Base-by-base conservation (phyloP, 805 yeast genomes). In the Ogataea populi-albae region DNA sequence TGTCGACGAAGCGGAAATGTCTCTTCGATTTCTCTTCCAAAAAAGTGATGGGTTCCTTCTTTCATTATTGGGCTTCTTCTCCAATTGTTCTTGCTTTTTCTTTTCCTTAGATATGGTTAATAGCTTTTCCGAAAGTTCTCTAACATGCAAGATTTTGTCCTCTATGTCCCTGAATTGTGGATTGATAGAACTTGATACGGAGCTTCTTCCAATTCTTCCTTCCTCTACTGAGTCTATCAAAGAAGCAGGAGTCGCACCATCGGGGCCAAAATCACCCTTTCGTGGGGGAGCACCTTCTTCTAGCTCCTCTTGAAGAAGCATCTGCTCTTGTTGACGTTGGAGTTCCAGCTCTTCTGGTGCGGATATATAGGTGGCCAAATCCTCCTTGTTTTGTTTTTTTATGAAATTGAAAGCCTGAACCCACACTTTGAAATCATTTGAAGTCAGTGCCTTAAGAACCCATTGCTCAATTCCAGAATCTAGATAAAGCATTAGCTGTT, bases 381-480 rank as follows among this genome's bases (percentile, higher is more conserved):
- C 35, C 23, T 43, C 22, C 18, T 44, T 47, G 32, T 55, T 39
- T 33, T 49, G 50, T 26, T 48, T 62, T 55, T 57, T 75, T 34
- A 75, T 61, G 15, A 61, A 61, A 49, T 86, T 81, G 45, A 89
- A 73, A 2, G 95, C 95, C 34, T 78, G 71, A 10, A 83, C 75
- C 98, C 98, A 93, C 5, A 75, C 68, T 23, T 77, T 73, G 72
- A 87, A 93, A 45, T 84, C 89, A 5, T 70, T 66, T 8, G 62
- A 60, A 38, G 69, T 77, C 30, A 69, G 63, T 0, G 97, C 85
- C 50, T 84, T 86, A 41, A 91, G 66, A 24, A 77, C 79, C 98
- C 98, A 91, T 7, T 85, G 79, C 57, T 91, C 98, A 78, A 91
- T 80, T 3, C 98, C 98, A 0, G 97, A 87, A 57, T 93, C 97